A percentile compares a stretch with the other conserved stretches of the same genome.
These are phyloP conservation scores for Plasmopara viticola DNA, from an alignment of 352 stramenopile species.

Conservation along the genomic window DNA sequence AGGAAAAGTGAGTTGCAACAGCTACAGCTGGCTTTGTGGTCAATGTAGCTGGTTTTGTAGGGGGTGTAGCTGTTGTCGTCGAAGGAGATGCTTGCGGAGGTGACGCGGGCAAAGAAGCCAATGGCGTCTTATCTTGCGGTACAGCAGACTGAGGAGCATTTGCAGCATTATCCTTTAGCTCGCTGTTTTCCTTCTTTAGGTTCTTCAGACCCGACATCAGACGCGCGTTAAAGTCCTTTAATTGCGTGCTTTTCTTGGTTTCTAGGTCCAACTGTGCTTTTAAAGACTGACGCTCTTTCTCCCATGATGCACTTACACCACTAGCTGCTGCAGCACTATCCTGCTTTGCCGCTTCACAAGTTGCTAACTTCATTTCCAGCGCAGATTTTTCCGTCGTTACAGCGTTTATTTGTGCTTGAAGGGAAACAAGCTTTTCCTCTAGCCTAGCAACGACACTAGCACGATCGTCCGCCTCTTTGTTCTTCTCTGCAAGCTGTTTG, in stretches of 20 bases:
- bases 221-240: constrained; percentile 72
- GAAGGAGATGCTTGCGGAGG: constrained; percentile 13
- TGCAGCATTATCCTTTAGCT: constrained; percentile 51
- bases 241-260: constrained; percentile 51
- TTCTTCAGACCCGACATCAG: constrained; percentile 63
- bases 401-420: constrained; percentile 24
- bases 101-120: constrained; percentile 15
- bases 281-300: constrained; percentile 56
- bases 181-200: constrained; percentile 70
- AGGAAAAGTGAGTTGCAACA: constrained; percentile 17
- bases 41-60: constrained; percentile 11
- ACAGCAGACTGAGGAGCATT: constrained; percentile 9
- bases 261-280: constrained; percentile 56
- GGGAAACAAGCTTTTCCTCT: constrained; percentile 34
- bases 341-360: constrained; percentile 35
- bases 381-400: constrained; percentile 35
- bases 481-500: constrained; percentile 64
- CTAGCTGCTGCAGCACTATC: constrained; percentile 26
- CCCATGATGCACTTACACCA: constrained; percentile 31
- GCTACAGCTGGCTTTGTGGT: background rate
- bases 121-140: constrained; percentile 15
- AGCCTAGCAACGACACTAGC: constrained; percentile 25
- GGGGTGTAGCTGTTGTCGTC: constrained; percentile 11
- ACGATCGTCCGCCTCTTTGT: constrained; percentile 54
- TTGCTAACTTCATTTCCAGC: constrained; percentile 38